phyloP scores from a whole-genome alignment of 768 basidiomycete species.

The Rhodosporidiobolus odoratus region DNA sequence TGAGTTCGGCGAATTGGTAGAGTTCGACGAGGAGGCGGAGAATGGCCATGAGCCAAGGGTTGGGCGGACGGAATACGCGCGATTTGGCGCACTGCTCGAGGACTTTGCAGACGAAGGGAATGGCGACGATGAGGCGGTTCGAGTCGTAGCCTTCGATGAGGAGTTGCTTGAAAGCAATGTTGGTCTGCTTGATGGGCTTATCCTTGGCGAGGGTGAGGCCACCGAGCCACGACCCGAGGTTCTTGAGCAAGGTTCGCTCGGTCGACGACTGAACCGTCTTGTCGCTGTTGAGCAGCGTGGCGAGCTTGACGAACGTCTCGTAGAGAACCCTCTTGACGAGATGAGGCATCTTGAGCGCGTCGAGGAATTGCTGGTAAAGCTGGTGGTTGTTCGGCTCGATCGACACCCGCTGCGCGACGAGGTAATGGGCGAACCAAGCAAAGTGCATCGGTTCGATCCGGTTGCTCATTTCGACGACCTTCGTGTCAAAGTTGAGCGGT shows the following conservation, averaged over 20 bases:
- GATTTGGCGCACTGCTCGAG: conserved; percentile 85
- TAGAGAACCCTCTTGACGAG: conserved; percentile 77
- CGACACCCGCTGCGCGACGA: conserved; percentile 91
- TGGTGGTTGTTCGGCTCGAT: conserved; percentile 96
- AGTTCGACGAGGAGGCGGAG: conserved; percentile 84
- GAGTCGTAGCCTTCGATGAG: conserved; percentile 91
- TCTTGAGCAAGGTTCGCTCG: conserved; percentile 83
- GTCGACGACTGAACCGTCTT: conserved; percentile 75
- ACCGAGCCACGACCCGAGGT: conserved; percentile 91
- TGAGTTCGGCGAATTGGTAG: conserved; percentile 94
- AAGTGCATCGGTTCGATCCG: conserved; percentile 77
- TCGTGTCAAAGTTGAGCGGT: conserved; percentile 82
- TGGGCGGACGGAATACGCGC: conserved; percentile 87
- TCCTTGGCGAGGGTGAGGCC: conserved; percentile 87
- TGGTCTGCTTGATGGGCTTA: conserved; percentile 84
- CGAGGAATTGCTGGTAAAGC: conserved; percentile 88
- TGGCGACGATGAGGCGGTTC: conserved; percentile 82
- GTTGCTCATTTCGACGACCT: conserved; percentile 76
- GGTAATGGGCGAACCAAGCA: conserved; percentile 95
- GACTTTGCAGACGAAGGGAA: conserved; percentile 96
- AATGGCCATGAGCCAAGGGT: conserved; percentile 97
- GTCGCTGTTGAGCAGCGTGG: conserved; percentile 81
- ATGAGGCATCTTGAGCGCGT: conserved; percentile 64
- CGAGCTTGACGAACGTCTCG: conserved; percentile 85
- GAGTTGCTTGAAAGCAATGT: conserved; percentile 95